Percentiles rank a stretch among this genome's conserved stretches.
Conservation (phyloP, 257 asterid species). For the Avicennia marina region DNA sequence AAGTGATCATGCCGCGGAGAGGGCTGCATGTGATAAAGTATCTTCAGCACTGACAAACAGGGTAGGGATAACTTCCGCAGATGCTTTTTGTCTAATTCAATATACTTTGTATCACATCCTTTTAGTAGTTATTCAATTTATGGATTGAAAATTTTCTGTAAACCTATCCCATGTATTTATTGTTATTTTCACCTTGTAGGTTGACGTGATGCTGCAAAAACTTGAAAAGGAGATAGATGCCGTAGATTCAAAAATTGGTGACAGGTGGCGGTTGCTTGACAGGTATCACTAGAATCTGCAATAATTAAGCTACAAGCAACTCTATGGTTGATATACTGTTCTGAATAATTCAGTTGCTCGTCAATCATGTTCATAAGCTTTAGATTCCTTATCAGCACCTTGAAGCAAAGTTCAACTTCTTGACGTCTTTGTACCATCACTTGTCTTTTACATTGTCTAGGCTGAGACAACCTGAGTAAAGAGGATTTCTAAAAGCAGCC, state of each 20-base stretch:
- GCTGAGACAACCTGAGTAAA: constrained; percentile 5
- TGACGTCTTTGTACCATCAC: constrained; percentile 1
- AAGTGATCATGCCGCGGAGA: constrained; percentile 54
- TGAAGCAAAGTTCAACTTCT: not conserved
- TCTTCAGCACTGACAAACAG: constrained; percentile 86
- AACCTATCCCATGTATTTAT: constrained; percentile 12
- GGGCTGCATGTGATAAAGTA: constrained; percentile 61
- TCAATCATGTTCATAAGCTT: constrained; percentile 6
- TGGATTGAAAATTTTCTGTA: too few species aligned
- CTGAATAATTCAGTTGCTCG: constrained; percentile 1
- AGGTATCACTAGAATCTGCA: constrained; percentile 49
- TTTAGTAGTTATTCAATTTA: too few species aligned
- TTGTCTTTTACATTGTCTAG: not conserved
- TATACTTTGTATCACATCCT: too few species aligned
- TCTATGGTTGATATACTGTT: constrained; percentile 2
- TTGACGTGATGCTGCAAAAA: constrained; percentile 94
- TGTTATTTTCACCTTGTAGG: constrained; percentile 43
- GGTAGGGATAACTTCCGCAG: constrained; percentile 40
- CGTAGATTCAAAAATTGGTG: constrained; percentile 92
- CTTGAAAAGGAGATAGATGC: constrained; percentile 97
- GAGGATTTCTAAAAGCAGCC: too few species aligned
- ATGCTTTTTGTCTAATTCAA: too few species aligned
- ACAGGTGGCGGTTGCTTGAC: constrained; percentile 88
- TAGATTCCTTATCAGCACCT: constrained; percentile 1
- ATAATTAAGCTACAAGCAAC: not conserved